These are phyloP conservation scores for Leucogyrophana mollusca DNA, from an alignment of 768 basidiomycete genomes.

Conservation along the genomic window DNA sequence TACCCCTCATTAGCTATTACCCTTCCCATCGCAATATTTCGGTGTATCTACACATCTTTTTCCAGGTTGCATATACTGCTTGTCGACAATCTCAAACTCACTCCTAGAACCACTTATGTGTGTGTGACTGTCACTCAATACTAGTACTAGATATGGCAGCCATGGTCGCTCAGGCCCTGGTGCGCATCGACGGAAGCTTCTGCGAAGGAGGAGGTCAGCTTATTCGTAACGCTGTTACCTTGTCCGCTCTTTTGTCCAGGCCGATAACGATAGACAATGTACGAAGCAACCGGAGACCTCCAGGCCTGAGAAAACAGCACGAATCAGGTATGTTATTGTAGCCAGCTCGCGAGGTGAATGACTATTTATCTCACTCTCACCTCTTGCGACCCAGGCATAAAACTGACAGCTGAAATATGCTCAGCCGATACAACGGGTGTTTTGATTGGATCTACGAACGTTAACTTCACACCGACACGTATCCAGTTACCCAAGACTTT, in stretches of 20 bases:
- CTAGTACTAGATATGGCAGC: too few relatives aligned
- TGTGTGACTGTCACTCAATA: too few relatives aligned
- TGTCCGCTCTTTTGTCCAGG: conserved; percentile 64
- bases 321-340: conserved; percentile 46
- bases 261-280: conserved; percentile 62
- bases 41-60: too few relatives aligned
- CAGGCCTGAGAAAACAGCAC: conserved; percentile 74
- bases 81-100: too few relatives aligned
- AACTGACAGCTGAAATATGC: conserved; percentile 62
- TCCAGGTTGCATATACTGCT: too few relatives aligned
- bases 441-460: conserved; percentile 45
- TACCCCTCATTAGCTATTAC: too few relatives aligned
- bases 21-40: too few relatives aligned
- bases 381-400: conserved; percentile 44
- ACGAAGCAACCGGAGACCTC: conserved; percentile 52
- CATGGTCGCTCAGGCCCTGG: too few relatives aligned
- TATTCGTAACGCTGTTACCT: conserved; percentile 63
- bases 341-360: not conserved
- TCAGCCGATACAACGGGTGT: conserved; percentile 55
- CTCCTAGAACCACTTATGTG: too few relatives aligned
- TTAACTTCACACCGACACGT: conserved; percentile 57
- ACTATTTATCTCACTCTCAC: not conserved
- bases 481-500: conserved; percentile 40
- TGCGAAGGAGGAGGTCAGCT: conserved; percentile 70
- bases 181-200: conserved; percentile 43